Evolutionary conservation across 306 rosid species (phyloP).

Genomic region (Myrica gale): DNA sequence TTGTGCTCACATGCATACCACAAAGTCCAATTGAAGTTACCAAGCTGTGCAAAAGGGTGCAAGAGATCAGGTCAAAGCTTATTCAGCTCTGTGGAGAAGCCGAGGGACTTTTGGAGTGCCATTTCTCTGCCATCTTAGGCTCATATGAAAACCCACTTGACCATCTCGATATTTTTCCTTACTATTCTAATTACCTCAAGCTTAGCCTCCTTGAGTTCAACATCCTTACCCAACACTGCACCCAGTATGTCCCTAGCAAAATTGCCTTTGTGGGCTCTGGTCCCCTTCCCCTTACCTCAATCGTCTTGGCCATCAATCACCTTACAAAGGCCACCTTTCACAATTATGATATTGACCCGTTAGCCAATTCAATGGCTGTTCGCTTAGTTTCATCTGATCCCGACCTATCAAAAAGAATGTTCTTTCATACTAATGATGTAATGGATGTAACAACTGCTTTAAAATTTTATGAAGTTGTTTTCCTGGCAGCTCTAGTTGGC

Average conservation of each 20-base stretch:
- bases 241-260: conserved; percentile 27
- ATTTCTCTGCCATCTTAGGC: conserved; percentile 58
- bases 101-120: conserved; percentile 65
- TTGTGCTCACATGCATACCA: conserved; percentile 78
- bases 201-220: conserved; percentile 70
- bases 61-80: conserved; percentile 54
- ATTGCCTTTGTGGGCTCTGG: conserved; percentile 91
- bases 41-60: conserved; percentile 42
- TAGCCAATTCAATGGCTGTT: conserved; percentile 58
- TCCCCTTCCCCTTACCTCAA: conserved; percentile 82
- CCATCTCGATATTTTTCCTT: conserved; percentile 68
- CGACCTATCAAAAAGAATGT: conserved; percentile 55
- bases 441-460: conserved; percentile 45
- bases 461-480: conserved; percentile 55
- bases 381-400: conserved; percentile 47
- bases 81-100: conserved; percentile 70
- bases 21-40: conserved; percentile 61
- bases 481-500: conserved; percentile 82
- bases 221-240: conserved; percentile 50
- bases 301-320: conserved; percentile 68
- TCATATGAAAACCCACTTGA: conserved; percentile 48
- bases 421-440: conserved; percentile 60
- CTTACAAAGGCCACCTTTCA: conserved; percentile 52
- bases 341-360: conserved; percentile 63
- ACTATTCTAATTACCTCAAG: conserved; percentile 71